Base-by-base conservation (phyloP, 176 grass and related monocot genomes). In the Carex littledalei region DNA sequence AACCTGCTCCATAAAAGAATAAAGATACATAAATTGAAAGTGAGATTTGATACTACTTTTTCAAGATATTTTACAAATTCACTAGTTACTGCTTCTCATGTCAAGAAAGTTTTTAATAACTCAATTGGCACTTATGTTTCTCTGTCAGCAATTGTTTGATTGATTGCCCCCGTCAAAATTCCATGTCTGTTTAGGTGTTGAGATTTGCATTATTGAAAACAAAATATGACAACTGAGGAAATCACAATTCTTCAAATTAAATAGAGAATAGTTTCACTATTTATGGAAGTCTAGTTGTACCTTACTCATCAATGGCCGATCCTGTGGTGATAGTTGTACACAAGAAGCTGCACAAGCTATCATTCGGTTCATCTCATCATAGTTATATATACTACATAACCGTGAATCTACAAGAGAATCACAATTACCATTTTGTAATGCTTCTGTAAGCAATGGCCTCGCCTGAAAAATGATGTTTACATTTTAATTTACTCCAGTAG, bases 221-320 rank as follows among this genome's bases (percentile, higher is more conserved):
- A 9, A 10, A 50, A 10, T 12, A 50, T 50, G 47, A 2, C 10
- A 12, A 12, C 10, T 50, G 2, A 50, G 10, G 10, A 50, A 50
- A 69, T 9, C 32, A 11, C 3, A 45, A 47, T 47, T 43, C 0
- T 43, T 47, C 39, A 72, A 72, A 72, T 18, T 41, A 18, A 39
- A 21, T 43, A 47, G 8, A 9, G 21, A n/a, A 17, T 43, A 41
- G n/a, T 77, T 77, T 70, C 49, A 8, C 13, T 56, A 17, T 18
- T 56, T 32, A 54, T 17, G 17, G 12, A 55, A 17, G 43, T 78
- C 31, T 69, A 35, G 9, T 43, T 43, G 18, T 86, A 86, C 85
- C 58, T 86, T 58, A 21, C 85, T 86, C 85, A 86, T 86, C 18
- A 32, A 60, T 43, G 85, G 85, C 17, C 85, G 76, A 47, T 55